Evolutionary conservation across 2,329 filamentous ascomycete species (phyloP).

Genomic region (Macrophomina tecta): DNA sequence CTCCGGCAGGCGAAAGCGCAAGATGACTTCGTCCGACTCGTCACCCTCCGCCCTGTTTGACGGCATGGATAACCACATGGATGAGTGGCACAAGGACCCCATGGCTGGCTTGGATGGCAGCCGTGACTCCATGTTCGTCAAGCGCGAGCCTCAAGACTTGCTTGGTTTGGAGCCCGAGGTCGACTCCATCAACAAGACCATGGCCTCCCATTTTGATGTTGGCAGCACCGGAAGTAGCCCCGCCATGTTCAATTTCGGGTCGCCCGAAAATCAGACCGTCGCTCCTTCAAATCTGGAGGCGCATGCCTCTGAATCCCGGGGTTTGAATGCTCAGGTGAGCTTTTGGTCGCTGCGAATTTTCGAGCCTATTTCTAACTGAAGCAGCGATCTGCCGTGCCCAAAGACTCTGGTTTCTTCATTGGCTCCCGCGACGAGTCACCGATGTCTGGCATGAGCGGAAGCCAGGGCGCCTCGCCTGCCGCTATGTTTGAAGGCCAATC

Average conservation of each 20-base stretch:
- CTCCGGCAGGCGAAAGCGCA: constrained; percentile 48
- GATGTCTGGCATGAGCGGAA: constrained; percentile 23
- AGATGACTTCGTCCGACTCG: constrained; percentile 45
- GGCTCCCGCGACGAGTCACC: constrained; percentile 25
- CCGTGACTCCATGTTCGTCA: constrained; percentile 35
- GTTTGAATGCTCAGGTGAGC: constrained; percentile 4
- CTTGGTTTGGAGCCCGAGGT: constrained; percentile 41
- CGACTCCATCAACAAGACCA: constrained; percentile 52
- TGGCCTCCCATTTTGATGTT: constrained; percentile 59
- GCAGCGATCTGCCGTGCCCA: not conserved
- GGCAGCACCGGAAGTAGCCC: constrained; percentile 66
- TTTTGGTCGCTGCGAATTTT: not conserved
- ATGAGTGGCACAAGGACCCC: constrained; percentile 21
- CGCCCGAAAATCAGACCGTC: constrained; percentile 12
- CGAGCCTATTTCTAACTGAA: not conserved
- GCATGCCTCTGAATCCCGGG: not conserved
- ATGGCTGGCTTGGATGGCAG: constrained; percentile 6
- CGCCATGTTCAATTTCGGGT: constrained; percentile 25
- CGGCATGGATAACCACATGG: constrained; percentile 13
- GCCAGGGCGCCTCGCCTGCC: constrained; percentile 12
- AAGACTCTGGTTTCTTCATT: constrained; percentile 13
- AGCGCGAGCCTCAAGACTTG: constrained; percentile 7
- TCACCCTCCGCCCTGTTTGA: constrained; percentile 36
- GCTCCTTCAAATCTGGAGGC: constrained; percentile 11
- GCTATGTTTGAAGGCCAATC: constrained; percentile 19